phyloP scores from a whole-genome alignment of 1,139 yeast genomes.

The Arxiozyma slooffiae region DNA sequence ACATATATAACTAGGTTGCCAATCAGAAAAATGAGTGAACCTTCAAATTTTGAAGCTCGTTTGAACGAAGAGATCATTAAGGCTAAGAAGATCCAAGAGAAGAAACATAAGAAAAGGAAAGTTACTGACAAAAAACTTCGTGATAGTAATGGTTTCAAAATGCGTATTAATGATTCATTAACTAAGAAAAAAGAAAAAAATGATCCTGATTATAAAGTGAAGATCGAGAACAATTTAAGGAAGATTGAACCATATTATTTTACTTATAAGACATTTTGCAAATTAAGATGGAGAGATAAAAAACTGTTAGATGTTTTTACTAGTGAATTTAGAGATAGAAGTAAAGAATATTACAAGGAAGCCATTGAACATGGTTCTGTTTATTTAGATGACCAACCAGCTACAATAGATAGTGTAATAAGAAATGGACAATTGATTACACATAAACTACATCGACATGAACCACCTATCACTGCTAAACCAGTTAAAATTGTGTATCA shows the following conservation, averaged over 20 bases:
- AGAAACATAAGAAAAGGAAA: conserved; percentile 30
- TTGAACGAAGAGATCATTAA: conserved; percentile 11
- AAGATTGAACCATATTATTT: conserved; percentile 78
- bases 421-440: conserved; percentile 80
- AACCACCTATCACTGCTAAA: conserved; percentile 73
- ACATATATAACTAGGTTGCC: background rate
- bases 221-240: conserved; percentile 51
- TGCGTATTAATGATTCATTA: conserved; percentile 22
- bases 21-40: background rate
- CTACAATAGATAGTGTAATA: conserved; percentile 56
- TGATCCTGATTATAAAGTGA: conserved; percentile 30
- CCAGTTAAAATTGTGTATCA: conserved; percentile 67
- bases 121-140: conserved; percentile 16
- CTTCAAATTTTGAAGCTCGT: conserved; percentile 9
- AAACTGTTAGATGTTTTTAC: conserved; percentile 69
- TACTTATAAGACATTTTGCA: conserved; percentile 86
- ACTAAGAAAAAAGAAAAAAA: conserved; percentile 21
- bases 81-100: conserved; percentile 10
- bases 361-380: conserved; percentile 72
- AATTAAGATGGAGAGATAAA: conserved; percentile 82
- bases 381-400: conserved; percentile 54
- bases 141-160: conserved; percentile 27
- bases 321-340: conserved; percentile 76
- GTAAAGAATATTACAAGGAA: conserved; percentile 54
- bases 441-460: conserved; percentile 82